Percentiles rank a stretch among this genome's conserved stretches.
Evolutionary conservation across 23 red algal genomes (phyloP).

Genomic region (Gracilariopsis chorda): DNA sequence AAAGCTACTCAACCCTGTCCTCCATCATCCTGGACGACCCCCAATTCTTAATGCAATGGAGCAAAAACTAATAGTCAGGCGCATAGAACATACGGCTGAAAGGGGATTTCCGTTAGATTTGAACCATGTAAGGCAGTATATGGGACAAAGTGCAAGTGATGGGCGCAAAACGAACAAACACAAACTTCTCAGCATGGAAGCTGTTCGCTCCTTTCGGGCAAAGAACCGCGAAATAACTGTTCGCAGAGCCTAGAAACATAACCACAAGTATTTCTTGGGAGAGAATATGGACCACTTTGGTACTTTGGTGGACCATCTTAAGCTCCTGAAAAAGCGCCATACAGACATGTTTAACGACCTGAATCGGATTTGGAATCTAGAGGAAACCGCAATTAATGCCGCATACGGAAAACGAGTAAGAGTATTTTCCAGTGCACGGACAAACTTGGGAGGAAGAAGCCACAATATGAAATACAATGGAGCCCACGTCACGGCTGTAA

Average conservation of each 20-base stretch:
- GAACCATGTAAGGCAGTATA: too few species aligned
- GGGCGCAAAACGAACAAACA: too few species aligned
- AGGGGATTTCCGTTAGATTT: too few species aligned
- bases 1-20: too few species aligned
- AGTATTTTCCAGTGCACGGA: background rate
- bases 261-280: background rate
- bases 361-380: background rate
- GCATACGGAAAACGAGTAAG: background rate
- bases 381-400: constrained; percentile 8
- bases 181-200: too few species aligned
- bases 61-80: too few species aligned
- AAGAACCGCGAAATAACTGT: too few species aligned
- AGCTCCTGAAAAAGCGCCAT: background rate
- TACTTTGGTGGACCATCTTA: background rate
- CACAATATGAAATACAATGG: background rate
- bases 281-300: background rate
- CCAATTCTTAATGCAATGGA: too few species aligned
- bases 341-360: background rate
- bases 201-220: too few species aligned
- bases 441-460: background rate
- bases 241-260: background rate
- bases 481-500: background rate
- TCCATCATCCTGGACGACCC: too few species aligned
- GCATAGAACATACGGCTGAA: too few species aligned
- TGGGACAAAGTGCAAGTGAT: too few species aligned